Conservation (phyloP, 176 grass and related monocot species). For the Raddia guianensis region DNA sequence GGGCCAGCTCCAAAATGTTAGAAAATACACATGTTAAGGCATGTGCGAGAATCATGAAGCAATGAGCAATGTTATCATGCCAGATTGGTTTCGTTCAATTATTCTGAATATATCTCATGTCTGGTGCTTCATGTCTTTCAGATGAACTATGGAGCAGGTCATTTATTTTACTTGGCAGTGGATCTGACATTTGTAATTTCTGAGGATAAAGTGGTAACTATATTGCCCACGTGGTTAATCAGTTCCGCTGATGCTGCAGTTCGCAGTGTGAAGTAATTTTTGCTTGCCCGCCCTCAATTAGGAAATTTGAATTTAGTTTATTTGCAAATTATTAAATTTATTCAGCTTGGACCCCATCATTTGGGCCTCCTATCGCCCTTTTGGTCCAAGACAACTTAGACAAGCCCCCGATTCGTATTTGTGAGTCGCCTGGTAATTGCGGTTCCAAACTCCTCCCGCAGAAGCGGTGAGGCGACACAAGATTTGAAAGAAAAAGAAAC, state of each 20-base stretch:
- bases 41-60: not conserved
- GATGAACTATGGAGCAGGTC: conserved; percentile 42
- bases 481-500: not conserved
- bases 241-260: not conserved
- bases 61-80: conserved; percentile 7
- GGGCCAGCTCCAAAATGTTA: not conserved
- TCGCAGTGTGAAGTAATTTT: not conserved
- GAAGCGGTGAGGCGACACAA: not conserved
- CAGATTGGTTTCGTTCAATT: conserved; percentile 25
- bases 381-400: not conserved
- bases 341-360: too few relatives aligned
- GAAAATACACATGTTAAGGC: not conserved
- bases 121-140: conserved; percentile 36
- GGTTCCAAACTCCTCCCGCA: not conserved
- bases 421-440: not conserved
- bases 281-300: not conserved
- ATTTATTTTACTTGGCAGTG: conserved; percentile 19
- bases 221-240: not conserved
- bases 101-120: conserved; percentile 19
- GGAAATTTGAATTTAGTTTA: not conserved
- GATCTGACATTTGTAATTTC: conserved; percentile 27
- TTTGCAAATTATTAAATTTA: not conserved
- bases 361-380: not conserved
- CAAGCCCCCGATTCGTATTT: not conserved
- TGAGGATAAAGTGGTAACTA: not conserved